These are phyloP conservation scores for Tothia fuscella DNA, from an alignment of 2,329 filamentous ascomycete species.

Conservation along the genomic window DNA sequence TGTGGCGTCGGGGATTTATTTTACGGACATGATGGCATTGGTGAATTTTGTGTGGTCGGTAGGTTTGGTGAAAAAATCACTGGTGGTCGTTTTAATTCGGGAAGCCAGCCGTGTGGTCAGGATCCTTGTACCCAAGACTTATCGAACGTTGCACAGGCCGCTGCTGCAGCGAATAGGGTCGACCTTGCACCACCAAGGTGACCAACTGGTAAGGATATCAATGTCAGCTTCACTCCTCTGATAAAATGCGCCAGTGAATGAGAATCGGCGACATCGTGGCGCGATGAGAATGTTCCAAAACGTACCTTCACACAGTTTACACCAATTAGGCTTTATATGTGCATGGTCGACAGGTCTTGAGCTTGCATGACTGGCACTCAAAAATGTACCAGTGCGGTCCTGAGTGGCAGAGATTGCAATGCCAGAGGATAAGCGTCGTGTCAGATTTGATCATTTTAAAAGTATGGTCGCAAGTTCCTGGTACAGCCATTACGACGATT, in stretches of 20 bases:
- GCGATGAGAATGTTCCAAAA: constrained; percentile 21
- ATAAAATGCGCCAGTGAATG: no score
- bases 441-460: constrained; percentile 42
- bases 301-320: constrained; percentile 23
- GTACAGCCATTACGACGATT: constrained; percentile 30
- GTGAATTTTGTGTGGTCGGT: neutral
- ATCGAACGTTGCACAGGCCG: constrained; percentile 21
- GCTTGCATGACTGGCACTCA: constrained; percentile 38
- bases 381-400: constrained; percentile 40
- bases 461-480: constrained; percentile 34
- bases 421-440: constrained; percentile 39
- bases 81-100: neutral
- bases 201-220: constrained; percentile 13
- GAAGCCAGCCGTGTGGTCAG: neutral
- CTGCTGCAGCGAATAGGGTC: constrained; percentile 22
- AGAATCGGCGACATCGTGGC: no score
- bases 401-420: constrained; percentile 40
- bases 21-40: neutral
- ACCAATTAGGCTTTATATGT: constrained; percentile 28
- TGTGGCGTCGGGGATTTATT: neutral
- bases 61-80: neutral
- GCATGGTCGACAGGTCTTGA: constrained; percentile 38
- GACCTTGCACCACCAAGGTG: constrained; percentile 15
- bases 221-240: constrained; percentile 11
- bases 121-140: constrained; percentile 19